A percentile compares a stretch with the other conserved stretches of the same genome.
phyloP scores from a whole-genome alignment of 768 basidiomycete species.

The Podaxis sp. region DNA sequence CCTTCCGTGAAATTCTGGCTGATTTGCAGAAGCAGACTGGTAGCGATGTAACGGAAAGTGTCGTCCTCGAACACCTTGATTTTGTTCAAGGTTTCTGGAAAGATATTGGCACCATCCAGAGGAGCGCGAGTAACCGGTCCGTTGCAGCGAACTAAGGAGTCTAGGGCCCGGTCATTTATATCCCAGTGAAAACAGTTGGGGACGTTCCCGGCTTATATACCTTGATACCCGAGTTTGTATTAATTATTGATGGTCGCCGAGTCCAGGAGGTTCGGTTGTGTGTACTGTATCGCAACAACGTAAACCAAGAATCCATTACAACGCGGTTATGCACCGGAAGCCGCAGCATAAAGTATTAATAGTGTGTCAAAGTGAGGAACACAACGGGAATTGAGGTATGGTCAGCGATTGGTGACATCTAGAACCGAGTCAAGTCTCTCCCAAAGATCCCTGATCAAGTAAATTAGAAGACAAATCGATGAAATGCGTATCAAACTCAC shows the following conservation, averaged over 20 bases:
- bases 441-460: conserved; percentile 64
- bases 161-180: neutral
- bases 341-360: conserved; percentile 8
- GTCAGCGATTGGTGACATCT: conserved; percentile 19
- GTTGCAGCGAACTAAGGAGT: conserved; percentile 16
- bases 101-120: conserved; percentile 26
- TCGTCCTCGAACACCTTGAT: conserved; percentile 27
- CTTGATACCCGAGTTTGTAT: neutral
- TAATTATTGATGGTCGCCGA: neutral
- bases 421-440: conserved; percentile 71
- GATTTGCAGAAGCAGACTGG: conserved; percentile 27
- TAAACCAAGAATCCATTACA: neutral
- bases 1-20: conserved; percentile 48
- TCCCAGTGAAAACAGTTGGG: neutral
- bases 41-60: conserved; percentile 26
- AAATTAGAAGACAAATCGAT: conserved; percentile 5
- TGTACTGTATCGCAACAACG: neutral
- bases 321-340: neutral
- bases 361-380: neutral
- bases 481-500: conserved; percentile 35
- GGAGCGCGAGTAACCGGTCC: conserved; percentile 15
- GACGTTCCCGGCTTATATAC: neutral
- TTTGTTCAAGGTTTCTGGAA: conserved; percentile 35
- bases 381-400: conserved; percentile 19
- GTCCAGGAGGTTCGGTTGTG: neutral